A percentile compares a stretch with the other conserved stretches of the same genome.
Conservation (phyloP, 495 filamentous ascomycete species). For the Astrocystis sublimbata region DNA sequence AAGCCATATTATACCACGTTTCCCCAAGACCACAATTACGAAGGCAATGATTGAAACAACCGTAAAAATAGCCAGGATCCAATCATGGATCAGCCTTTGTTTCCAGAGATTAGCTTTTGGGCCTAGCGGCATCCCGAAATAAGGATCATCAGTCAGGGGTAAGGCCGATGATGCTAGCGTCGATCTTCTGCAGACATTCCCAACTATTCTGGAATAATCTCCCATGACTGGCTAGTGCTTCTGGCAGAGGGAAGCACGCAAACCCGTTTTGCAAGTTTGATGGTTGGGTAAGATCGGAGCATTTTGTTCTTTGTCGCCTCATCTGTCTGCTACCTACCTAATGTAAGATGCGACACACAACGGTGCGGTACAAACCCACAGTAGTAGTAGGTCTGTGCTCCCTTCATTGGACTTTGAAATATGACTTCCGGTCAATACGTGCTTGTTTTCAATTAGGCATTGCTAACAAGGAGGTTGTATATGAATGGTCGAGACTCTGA, state of each 20-base stretch:
- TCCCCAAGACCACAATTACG: too few relatives aligned
- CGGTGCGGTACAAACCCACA: too few relatives aligned
- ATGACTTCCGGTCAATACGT: too few relatives aligned
- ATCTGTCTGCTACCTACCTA: neutral
- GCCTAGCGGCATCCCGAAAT: neutral
- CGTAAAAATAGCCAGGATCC: too few relatives aligned
- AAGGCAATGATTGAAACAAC: too few relatives aligned
- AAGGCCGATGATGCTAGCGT: constrained; percentile 8
- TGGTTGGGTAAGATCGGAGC: neutral
- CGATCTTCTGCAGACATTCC: constrained; percentile 13
- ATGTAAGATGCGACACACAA: too few relatives aligned
- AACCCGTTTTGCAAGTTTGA: neutral
- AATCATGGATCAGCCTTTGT: neutral
- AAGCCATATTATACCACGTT: too few relatives aligned
- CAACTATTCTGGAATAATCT: neutral
- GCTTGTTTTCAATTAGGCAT: too few relatives aligned
- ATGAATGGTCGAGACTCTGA: neutral
- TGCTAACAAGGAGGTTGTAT: neutral
- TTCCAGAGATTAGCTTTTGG: neutral
- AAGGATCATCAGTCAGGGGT: neutral
- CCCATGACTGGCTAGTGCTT: neutral
- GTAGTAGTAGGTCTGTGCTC: too few relatives aligned
- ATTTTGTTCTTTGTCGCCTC: neutral
- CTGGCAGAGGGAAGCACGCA: neutral
- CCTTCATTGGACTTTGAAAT: neutral